phyloP scores from a whole-genome alignment of 768 basidiomycete species.

The Trametes maxima region DNA sequence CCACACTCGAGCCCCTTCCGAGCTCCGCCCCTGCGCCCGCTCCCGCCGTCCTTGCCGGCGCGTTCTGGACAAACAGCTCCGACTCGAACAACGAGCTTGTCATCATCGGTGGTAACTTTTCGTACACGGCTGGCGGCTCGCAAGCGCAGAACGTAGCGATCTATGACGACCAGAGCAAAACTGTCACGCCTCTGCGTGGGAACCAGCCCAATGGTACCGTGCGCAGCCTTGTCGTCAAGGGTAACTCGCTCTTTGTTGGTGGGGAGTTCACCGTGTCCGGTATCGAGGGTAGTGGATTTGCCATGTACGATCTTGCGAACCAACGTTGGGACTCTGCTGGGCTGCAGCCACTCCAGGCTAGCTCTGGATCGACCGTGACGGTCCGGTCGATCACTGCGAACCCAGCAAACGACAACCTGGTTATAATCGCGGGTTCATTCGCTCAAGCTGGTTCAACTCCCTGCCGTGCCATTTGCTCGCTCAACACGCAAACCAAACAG shows the following conservation, averaged over 20 bases:
- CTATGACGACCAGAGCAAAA: constrained; percentile 60
- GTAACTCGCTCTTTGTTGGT: constrained; percentile 75
- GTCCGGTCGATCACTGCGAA: constrained; percentile 75
- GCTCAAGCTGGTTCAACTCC: constrained; percentile 69
- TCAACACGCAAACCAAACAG: constrained; percentile 65
- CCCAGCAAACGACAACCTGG: constrained; percentile 53
- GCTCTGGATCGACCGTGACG: constrained; percentile 54
- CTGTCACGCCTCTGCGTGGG: constrained; percentile 58
- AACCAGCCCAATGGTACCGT: constrained; percentile 75
- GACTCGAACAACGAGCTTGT: constrained; percentile 63
- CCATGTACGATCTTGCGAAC: constrained; percentile 73
- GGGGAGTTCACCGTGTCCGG: constrained; percentile 75
- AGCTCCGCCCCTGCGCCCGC: constrained; percentile 57
- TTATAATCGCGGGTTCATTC: constrained; percentile 91
- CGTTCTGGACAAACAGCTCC: constrained; percentile 86
- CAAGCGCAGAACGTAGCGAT: constrained; percentile 62
- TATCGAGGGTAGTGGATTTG: constrained; percentile 66
- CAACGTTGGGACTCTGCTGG: constrained; percentile 63
- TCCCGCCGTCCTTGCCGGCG: constrained; percentile 82
- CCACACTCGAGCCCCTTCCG: constrained; percentile 54
- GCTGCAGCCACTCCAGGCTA: constrained; percentile 62
- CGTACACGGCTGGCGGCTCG: constrained; percentile 47
- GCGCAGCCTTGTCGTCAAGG: constrained; percentile 70
- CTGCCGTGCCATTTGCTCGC: constrained; percentile 80
- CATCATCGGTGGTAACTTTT: constrained; percentile 91